Evolutionary conservation across 2,329 filamentous ascomycete species (phyloP), one percentile per base, ranked within the genome.

Genomic region (Penicillium oxalicum): DNA sequence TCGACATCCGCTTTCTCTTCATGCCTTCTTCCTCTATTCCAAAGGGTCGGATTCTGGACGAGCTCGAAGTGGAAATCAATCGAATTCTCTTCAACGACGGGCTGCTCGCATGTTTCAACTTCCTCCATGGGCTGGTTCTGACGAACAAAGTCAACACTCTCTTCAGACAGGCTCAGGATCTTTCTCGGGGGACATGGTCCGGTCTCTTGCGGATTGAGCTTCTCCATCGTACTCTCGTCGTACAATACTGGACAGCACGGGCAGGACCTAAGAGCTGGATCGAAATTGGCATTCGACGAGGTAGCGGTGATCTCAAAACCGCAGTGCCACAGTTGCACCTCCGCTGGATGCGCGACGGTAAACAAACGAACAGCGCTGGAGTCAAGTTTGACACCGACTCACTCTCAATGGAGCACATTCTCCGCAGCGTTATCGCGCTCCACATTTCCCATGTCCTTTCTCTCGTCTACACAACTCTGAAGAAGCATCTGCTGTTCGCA

Each of bases 91-190:
- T 75, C 38, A 78, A 77, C 40, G 81, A 87, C 40, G 89, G 91
- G 2, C 70, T 98, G 5, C 64, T 72, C 6, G 91, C 88, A 6
- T 93, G 91, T 61, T 96, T 94, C 67, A 80, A 87, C 48, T 87
- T 91, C 55, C 74, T 97, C 2, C 91, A 97, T 67, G 89, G 91
- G 62, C 84, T 94, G 53, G 81, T 91, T 4, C 73, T 98, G 47
- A 96, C 90, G 0, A 86, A 93, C 69, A 96, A 98, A 73, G 86
- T 98, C 57, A 84, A 81, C 55, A 84, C 93, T 56, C 78, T 95
- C 40, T 82, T 81, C 58, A 82, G 83, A 53, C 93, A 98, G 73
- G 88, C 88, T 2, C 56, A 78, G 27, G 81, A 84, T 37, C 74
- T 98, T 49, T 77, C 78, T 47, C 80, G 78, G 49, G 80, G 79